Conservation (phyloP, 805 yeast genomes). For the Candida odintsovae region DNA sequence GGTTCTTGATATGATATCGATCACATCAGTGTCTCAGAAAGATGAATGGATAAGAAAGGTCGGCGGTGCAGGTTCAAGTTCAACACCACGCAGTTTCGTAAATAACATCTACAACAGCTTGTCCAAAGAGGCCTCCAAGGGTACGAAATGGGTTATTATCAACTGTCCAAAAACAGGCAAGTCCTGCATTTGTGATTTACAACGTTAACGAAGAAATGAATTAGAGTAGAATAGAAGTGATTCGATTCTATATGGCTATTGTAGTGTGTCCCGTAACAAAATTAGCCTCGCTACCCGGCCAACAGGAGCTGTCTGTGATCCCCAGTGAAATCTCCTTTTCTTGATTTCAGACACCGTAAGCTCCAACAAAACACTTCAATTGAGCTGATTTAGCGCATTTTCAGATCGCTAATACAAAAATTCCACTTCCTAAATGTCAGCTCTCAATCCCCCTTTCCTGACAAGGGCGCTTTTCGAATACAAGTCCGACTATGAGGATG, state of each 20-base stretch:
- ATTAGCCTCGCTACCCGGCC: neutral
- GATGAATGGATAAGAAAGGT: conserved; percentile 80
- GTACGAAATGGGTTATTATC: conserved; percentile 69
- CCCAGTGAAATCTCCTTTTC: neutral
- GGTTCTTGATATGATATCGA: conserved; percentile 74
- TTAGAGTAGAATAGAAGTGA: neutral
- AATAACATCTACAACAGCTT: conserved; percentile 66
- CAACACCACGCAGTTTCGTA: conserved; percentile 78
- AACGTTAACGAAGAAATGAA: conserved; percentile 28
- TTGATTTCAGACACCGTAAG: neutral
- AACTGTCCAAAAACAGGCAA: conserved; percentile 76
- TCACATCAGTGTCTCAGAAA: conserved; percentile 66
- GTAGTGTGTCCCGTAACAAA: neutral
- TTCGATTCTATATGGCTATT: neutral
- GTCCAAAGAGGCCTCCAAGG: conserved; percentile 65
- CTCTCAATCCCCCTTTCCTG: conserved; percentile 44
- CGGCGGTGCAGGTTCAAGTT: conserved; percentile 70
- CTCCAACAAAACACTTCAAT: neutral
- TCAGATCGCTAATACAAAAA: neutral
- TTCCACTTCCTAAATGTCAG: neutral
- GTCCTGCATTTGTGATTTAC: conserved; percentile 61
- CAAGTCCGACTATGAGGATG: conserved; percentile 73
- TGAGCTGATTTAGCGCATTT: neutral
- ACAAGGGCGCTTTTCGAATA: conserved; percentile 68
- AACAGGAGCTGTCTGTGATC: neutral